Conservation (phyloP, 192 early-diverging fungal genomes). For the Chytriomyces hyalinus region DNA sequence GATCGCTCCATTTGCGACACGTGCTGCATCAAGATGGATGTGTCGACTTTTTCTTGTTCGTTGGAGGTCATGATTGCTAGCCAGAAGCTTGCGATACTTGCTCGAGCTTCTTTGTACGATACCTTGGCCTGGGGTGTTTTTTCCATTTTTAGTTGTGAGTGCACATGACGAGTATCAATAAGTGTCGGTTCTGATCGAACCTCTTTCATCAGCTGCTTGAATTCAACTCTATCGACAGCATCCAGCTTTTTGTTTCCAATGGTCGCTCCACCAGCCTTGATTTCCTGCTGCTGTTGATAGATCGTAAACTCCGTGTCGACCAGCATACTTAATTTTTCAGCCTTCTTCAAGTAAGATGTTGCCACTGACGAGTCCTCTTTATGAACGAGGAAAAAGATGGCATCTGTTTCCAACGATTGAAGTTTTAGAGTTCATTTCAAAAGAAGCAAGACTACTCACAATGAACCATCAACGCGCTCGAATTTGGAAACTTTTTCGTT, state of each 20-base stretch:
- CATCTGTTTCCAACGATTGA: neutral
- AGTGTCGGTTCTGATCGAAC: neutral
- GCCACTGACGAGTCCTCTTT: slow-evolving; percentile 38
- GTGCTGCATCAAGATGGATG: slow-evolving; percentile 22
- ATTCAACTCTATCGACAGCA: slow-evolving; percentile 40
- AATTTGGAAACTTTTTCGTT: slow-evolving; percentile 39
- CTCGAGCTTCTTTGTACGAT: slow-evolving; percentile 29
- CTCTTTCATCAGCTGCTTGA: slow-evolving; percentile 39
- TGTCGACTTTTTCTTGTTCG: slow-evolving; percentile 24
- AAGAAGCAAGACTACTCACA: slow-evolving; percentile 14
- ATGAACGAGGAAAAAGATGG: slow-evolving; percentile 38
- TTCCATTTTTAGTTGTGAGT: neutral
- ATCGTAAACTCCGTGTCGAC: slow-evolving; percentile 39
- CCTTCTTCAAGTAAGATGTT: slow-evolving; percentile 37
- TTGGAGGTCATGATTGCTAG: slow-evolving; percentile 35
- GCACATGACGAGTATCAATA: too few species aligned
- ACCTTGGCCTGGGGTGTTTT: slow-evolving; percentile 13
- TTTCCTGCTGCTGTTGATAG: slow-evolving; percentile 42
- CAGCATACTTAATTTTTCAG: slow-evolving; percentile 13
- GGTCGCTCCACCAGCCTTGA: slow-evolving; percentile 29
- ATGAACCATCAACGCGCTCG: slow-evolving; percentile 32
- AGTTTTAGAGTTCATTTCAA: neutral
- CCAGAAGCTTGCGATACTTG: slow-evolving; percentile 40
- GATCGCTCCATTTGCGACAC: slow-evolving; percentile 42
- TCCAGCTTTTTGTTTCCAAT: slow-evolving; percentile 39